Base-by-base conservation (phyloP, 352 stramenopile genomes). In the Phytophthora pini region DNA sequence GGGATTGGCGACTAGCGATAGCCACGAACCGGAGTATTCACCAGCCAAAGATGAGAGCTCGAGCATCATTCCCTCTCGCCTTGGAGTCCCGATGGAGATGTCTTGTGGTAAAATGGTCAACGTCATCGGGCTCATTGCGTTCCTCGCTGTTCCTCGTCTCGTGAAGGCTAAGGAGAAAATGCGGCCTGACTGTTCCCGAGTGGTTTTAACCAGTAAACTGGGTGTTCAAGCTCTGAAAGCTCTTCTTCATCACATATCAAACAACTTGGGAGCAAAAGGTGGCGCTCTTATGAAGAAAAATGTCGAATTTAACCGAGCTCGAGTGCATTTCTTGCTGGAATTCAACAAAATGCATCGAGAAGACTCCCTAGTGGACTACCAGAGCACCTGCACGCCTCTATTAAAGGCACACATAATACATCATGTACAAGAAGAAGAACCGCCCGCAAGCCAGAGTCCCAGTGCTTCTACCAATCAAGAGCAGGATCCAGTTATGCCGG, bases 301-400 rank as follows among this genome's bases (percentile, higher is more conserved):
- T 31, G 75, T 79, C 4, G 73, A 77, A 1, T 82, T 90, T 38
- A 74, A 68, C 15, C 49, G 72, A 20, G 82, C 75, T 0, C 62
- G 69, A 47, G 45, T 72, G 5, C 63, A 72, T 2, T 90, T 91
- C 22, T 56, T 88, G 10, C 63, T 84, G 2, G 77, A 87, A 46
- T 90, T 93, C 26, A 65, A 67, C 11, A 77, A 72, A 5, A 75
- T 90, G 68, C 82, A 90, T 45, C 77, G 77, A 38, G 75, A 87
- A 48, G 82, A 93, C 34, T 46, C 12, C 0, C 50, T 88, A 11
- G 51, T 61, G 7, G 84, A 93, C 45, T 93, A 92, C 45, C 52
- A 90, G 45, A 81, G 71, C 27, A 56, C 31, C 5, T 87, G 70
- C 41, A 27, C 47, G 43, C 31, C 31, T 2, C 24, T 79, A 12